Percentiles rank a stretch among this genome's conserved stretches.
Evolutionary conservation across 495 filamentous ascomycete genomes (phyloP).

Genomic region (Entonaema liquescens): DNA sequence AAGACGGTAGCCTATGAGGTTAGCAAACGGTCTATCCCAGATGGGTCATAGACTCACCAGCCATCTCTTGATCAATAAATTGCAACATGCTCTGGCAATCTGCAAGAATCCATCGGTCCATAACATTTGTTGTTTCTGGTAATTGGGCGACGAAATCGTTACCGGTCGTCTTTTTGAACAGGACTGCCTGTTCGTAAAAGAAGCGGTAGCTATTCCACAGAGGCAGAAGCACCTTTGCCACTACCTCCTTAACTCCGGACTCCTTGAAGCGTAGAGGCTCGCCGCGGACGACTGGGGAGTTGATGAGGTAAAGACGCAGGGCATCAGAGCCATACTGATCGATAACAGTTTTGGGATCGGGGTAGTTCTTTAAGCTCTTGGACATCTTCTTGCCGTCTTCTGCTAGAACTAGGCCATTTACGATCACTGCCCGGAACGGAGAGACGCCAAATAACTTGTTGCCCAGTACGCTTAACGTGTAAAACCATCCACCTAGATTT

Average conservation of each 20-base stretch:
- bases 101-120: slow-evolving; percentile 97
- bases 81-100: slow-evolving; percentile 90
- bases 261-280: slow-evolving; percentile 94
- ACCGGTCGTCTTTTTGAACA: slow-evolving; percentile 88
- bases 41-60: slow-evolving; percentile 56
- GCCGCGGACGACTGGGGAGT: slow-evolving; percentile 94
- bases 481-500: slow-evolving; percentile 84
- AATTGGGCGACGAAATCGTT: slow-evolving; percentile 79
- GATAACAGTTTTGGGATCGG: slow-evolving; percentile 87
- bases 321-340: slow-evolving; percentile 92
- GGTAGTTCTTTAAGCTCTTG: slow-evolving; percentile 97
- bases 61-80: slow-evolving; percentile 97
- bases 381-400: slow-evolving; percentile 99
- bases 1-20: slow-evolving; percentile 70
- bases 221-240: slow-evolving; percentile 90
- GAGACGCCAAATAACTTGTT: slow-evolving; percentile 88
- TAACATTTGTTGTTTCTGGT: slow-evolving; percentile 82
- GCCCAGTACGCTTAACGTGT: slow-evolving; percentile 88
- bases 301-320: slow-evolving; percentile 93
- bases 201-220: slow-evolving; percentile 99
- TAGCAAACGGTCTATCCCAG: background rate
- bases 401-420: slow-evolving; percentile 94
- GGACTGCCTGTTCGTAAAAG: slow-evolving; percentile 92
- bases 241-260: slow-evolving; percentile 91
- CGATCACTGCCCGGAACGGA: slow-evolving; percentile 96